A percentile compares a stretch with the other conserved stretches of the same genome.
phyloP scores from a whole-genome alignment of 257 asterid genomes.

The Capsicum baccatum region DNA sequence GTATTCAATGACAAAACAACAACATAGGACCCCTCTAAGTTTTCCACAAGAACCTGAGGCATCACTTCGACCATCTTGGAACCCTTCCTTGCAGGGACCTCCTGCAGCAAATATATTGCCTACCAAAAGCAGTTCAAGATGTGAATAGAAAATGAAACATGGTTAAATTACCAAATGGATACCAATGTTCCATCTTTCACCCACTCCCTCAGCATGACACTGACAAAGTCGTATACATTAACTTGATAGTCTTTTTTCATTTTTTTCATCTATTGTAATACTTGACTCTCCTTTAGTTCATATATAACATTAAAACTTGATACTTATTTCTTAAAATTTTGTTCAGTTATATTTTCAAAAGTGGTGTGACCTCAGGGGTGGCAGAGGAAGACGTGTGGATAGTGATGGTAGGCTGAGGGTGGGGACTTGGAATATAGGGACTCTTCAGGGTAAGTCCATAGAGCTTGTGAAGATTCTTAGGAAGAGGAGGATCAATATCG shows the following conservation, averaged over 20 bases:
- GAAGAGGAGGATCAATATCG: too few relatives aligned
- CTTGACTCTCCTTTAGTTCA: not conserved
- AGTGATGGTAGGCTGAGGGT: too few relatives aligned
- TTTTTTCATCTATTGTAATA: not conserved
- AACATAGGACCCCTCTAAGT: conserved; percentile 71
- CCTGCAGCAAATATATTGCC: conserved; percentile 57
- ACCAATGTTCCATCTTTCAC: conserved; percentile 4
- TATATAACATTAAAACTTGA: not conserved
- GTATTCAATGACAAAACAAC: conserved; percentile 71
- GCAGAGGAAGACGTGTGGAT: too few relatives aligned
- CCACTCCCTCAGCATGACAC: not conserved
- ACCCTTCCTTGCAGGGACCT: conserved; percentile 64
- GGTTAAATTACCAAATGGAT: conserved; percentile 11
- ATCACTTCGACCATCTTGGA: conserved; percentile 55
- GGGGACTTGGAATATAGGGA: too few relatives aligned
- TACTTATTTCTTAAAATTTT: not conserved
- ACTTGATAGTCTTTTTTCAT: not conserved
- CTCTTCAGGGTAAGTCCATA: too few relatives aligned
- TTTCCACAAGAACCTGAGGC: conserved; percentile 60
- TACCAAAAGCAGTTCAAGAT: conserved; percentile 39
- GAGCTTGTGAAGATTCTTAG: too few relatives aligned
- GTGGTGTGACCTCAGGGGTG: too few relatives aligned
- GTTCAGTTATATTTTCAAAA: not conserved
- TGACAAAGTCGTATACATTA: not conserved
- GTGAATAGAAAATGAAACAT: conserved; percentile 32